Conservation (phyloP, 495 filamentous ascomycete genomes). For the Apiosordaria backusii region DNA sequence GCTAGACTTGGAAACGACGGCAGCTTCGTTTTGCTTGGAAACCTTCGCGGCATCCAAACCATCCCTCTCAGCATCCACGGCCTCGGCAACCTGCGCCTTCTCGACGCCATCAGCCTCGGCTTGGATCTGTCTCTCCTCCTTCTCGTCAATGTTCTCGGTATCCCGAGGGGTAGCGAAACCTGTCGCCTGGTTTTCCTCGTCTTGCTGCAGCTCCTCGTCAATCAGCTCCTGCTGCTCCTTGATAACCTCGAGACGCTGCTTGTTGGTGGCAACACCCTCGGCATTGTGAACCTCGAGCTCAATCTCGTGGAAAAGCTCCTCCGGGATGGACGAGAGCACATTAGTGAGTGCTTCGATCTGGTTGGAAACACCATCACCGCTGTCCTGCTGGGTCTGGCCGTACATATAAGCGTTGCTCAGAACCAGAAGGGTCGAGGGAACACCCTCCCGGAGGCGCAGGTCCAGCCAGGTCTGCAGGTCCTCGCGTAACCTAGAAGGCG, state of each 20-base stretch:
- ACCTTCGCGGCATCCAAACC: conserved; percentile 21
- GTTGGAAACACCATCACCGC: conserved; percentile 63
- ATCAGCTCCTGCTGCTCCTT: conserved; percentile 99
- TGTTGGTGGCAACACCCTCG: conserved; percentile 97
- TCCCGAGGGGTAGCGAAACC: conserved; percentile 72
- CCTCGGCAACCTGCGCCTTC: conserved; percentile 42
- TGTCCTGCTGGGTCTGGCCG: conserved; percentile 67
- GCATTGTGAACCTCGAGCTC: conserved; percentile 97
- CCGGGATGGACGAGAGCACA: conserved; percentile 89
- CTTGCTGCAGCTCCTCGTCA: conserved; percentile 92
- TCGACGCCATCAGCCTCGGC: conserved; percentile 38
- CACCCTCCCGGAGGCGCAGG: conserved; percentile 83
- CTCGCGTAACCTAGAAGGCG: conserved; percentile 79
- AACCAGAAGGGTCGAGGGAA: conserved; percentile 91
- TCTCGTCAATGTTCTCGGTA: conserved; percentile 78
- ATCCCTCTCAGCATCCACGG: conserved; percentile 44
- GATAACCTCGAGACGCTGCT: conserved; percentile 97
- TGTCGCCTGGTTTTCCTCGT: conserved; percentile 64
- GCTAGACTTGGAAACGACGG: conserved; percentile 13
- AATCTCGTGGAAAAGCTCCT: conserved; percentile 99
- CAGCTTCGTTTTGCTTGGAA: conserved; percentile 18
- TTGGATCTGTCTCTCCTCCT: conserved; percentile 46
- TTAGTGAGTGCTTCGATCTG: conserved; percentile 93
- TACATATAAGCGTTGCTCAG: conserved; percentile 98
- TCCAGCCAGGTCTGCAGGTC: conserved; percentile 95